Base-by-base conservation (phyloP, 2,329 filamentous ascomycete species). In the Botryotinia narcissicola region DNA sequence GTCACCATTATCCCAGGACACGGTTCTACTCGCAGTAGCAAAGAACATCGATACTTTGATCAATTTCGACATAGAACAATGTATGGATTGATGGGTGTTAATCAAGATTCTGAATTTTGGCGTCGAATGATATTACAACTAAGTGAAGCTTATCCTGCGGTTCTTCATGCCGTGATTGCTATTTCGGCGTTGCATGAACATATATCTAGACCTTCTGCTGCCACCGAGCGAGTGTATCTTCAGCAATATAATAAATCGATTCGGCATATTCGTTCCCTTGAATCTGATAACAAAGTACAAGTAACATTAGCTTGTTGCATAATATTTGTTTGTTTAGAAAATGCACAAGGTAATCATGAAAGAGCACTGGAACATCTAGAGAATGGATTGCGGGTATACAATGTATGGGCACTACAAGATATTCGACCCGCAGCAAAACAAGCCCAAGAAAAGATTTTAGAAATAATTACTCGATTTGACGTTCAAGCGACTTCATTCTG, bases 321-420 rank as follows among this genome's bases (percentile, higher is more conserved):
- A 64, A 51, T 77, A 22, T 77, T 77, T 63, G 72, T 76, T 29
- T 77, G 73, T 69, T 25, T 77, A 32, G 76, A 77, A 66, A 76
- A 76, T 68, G 54, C 76, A 25, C 61, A 60, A 32, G 74, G 75
- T 9, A 75, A 77, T 46, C 42, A 75, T 22, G 71, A 72, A n/a
- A 68, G 48, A n/a, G 74, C 74, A 25, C 61, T 76, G 9, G 29
- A 51, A n/a, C 75, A 76, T 73, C 61, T 77, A 9, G 48, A 74
- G 37, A 75, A 62, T 46, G 76, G 75, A 32, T 62, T 76, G 2
- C 69, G 54, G n/a, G 62, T 77, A 51, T 70, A 76, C 12, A 69
- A 74, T 46, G 61, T 71, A 32, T 77, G 76, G 75, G 48, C 51
- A 32, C 9, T 29, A 8, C 32, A 70, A 63, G 32, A 59, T n/a